Conservation (phyloP, 257 asterid genomes). For the Salvia miltiorrhiza region DNA sequence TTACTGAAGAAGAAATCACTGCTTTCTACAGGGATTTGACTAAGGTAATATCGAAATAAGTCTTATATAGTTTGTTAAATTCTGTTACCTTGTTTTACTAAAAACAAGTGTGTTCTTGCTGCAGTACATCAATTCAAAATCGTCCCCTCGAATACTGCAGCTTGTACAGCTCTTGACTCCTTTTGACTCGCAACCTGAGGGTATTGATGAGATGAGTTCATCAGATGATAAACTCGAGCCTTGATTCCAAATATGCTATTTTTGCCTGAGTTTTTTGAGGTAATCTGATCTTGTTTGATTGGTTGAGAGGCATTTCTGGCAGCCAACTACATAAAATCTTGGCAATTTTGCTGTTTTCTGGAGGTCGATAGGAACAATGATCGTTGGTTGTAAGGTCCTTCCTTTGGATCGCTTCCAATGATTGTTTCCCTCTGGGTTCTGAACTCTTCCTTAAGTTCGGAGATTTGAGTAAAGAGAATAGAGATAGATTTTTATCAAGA, state of each 20-base stretch:
- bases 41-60: conserved; percentile 40
- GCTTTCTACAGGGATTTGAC: conserved; percentile 54
- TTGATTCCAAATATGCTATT: conserved; percentile 32
- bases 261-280: conserved; percentile 20
- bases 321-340: too few relatives aligned
- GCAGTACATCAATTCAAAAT: conserved; percentile 69
- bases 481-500: conserved; percentile 40
- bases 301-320: too few relatives aligned
- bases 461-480: conserved; percentile 36
- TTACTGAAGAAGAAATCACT: conserved; percentile 91
- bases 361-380: not conserved
- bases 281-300: not conserved
- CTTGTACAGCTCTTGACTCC: conserved; percentile 44
- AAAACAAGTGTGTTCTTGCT: conserved; percentile 1
- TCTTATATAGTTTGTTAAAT: not conserved
- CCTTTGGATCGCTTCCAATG: not conserved
- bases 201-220: conserved; percentile 39
- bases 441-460: too few relatives aligned
- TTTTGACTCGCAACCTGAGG: conserved; percentile 40
- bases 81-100: not conserved
- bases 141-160: conserved; percentile 46
- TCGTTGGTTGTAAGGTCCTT: too few relatives aligned
- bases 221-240: conserved; percentile 59
- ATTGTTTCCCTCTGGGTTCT: conserved; percentile 25
- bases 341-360: not conserved